These are phyloP conservation scores for Beauveria asiatica DNA, from an alignment of 2,329 filamentous ascomycete species.

Conservation along the genomic window DNA sequence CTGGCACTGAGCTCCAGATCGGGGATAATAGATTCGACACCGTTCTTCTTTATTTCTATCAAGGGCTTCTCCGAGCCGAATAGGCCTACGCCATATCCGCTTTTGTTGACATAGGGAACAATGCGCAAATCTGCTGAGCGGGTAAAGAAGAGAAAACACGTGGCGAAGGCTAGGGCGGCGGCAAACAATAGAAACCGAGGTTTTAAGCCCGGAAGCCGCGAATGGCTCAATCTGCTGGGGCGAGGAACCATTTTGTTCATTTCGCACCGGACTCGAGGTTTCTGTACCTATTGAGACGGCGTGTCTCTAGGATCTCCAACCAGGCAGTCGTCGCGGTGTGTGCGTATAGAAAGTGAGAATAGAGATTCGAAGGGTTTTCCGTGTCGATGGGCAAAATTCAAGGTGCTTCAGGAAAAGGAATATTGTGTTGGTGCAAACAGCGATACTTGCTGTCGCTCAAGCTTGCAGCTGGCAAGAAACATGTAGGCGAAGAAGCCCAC, in stretches of 20 bases:
- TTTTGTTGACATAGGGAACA: constrained; percentile 22
- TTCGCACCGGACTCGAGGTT: background rate
- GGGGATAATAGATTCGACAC: background rate
- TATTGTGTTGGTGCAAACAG: background rate
- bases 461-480: constrained; percentile 5
- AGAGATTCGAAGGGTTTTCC: background rate
- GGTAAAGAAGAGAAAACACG: constrained; percentile 36
- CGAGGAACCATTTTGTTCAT: constrained; percentile 26
- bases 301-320: background rate
- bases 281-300: background rate
- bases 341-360: background rate
- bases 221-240: constrained; percentile 19
- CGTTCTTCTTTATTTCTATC: background rate
- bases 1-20: constrained; percentile 28
- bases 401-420: background rate
- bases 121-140: constrained; percentile 18
- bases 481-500: background rate
- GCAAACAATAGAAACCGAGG: constrained; percentile 35
- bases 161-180: constrained; percentile 29
- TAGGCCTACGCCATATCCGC: background rate
- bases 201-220: constrained; percentile 27
- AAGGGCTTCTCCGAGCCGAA: background rate
- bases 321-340: background rate
- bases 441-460: constrained; percentile 1
- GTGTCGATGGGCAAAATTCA: background rate